These are phyloP conservation scores for Suillus paluster DNA, from an alignment of 768 basidiomycete species.

Conservation along the genomic window DNA sequence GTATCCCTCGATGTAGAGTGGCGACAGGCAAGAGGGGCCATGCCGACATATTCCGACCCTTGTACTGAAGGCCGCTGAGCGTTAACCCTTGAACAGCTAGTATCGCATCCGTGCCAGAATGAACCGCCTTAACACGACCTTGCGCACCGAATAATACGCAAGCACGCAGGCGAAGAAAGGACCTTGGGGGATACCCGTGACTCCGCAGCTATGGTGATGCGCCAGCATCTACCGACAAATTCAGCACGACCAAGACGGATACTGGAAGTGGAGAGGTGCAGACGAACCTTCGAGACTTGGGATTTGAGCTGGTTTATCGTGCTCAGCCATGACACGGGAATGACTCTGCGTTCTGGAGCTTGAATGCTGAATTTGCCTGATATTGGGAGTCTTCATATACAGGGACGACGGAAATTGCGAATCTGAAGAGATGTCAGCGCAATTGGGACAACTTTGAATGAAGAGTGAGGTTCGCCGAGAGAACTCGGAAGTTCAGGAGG, in stretches of 20 bases:
- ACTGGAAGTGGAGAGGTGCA: too few relatives aligned
- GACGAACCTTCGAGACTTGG: constrained; percentile 89
- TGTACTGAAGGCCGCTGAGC: too few relatives aligned
- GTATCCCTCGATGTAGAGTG: background rate
- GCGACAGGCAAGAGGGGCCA: background rate
- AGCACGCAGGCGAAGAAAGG: constrained; percentile 74
- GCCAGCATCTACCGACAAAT: constrained; percentile 74
- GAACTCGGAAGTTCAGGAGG: constrained; percentile 3
- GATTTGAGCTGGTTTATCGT: constrained; percentile 96
- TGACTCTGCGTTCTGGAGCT: constrained; percentile 64
- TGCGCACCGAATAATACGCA: constrained; percentile 82
- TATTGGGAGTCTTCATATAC: too few relatives aligned
- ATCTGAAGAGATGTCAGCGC: constrained; percentile 52
- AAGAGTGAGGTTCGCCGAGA: background rate
- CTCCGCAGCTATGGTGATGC: constrained; percentile 91
- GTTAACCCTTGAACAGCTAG: too few relatives aligned
- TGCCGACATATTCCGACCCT: background rate
- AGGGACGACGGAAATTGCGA: too few relatives aligned
- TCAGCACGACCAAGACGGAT: background rate
- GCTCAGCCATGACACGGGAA: constrained; percentile 94
- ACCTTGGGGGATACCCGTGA: too few relatives aligned
- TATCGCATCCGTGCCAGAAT: constrained; percentile 91
- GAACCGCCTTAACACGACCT: constrained; percentile 84
- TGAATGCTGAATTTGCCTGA: constrained; percentile 80
- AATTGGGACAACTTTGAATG: background rate